Conservation (phyloP, 257 asterid genomes). For the Osmanthus fragrans region DNA sequence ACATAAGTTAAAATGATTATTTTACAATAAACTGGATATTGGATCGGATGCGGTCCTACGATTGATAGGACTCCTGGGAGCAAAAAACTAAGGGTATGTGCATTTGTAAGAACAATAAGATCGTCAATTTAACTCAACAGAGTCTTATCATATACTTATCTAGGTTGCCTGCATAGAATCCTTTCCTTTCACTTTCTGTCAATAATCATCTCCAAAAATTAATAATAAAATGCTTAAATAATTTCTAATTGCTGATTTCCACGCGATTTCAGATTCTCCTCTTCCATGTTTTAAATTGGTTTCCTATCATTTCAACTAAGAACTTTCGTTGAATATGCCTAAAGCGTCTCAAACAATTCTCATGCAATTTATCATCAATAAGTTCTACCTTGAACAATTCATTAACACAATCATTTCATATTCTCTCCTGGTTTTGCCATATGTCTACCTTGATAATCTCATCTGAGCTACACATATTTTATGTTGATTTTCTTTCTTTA, state of each 20-base stretch:
- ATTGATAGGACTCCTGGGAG: background rate
- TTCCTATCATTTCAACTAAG: background rate
- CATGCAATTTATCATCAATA: background rate
- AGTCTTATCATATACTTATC: background rate
- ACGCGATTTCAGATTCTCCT: background rate
- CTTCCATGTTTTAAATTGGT: background rate
- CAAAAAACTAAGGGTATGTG: background rate
- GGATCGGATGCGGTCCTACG: background rate
- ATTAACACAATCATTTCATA: background rate
- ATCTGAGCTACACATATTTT: background rate
- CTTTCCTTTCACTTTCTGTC: background rate
- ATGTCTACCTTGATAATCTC: background rate
- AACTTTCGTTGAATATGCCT: background rate
- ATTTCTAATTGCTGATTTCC: background rate
- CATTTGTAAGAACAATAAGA: background rate
- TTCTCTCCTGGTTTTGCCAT: background rate
- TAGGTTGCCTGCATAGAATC: background rate
- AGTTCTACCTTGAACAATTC: background rate
- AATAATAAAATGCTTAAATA: background rate
- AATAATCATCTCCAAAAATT: background rate
- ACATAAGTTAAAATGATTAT: constrained; percentile 3
- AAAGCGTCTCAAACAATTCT: background rate
- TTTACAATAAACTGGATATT: constrained; percentile 1
- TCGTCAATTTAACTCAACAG: background rate
- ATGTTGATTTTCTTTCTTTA: background rate